Evolutionary conservation across 441 rosid genomes (phyloP), one percentile per base, ranked within the genome.

Genomic region (Mallotus repandus): DNA sequence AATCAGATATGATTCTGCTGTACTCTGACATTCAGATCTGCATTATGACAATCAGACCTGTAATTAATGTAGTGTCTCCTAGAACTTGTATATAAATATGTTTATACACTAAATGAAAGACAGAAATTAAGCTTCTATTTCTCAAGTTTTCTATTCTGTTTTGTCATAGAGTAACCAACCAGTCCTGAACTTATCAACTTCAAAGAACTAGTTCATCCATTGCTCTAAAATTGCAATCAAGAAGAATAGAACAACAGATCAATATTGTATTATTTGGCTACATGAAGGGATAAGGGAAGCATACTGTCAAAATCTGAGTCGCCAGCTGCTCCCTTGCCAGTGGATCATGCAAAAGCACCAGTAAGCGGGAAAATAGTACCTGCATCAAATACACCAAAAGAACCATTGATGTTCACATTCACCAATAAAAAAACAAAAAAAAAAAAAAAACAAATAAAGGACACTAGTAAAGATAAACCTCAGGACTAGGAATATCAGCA

Each of bases 261-360:
- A 43, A 16, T 50, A n/a, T 54, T 46, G 35, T 9, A 10, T 32
- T 38, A 35, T 15, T 52, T 12, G 16, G 19, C 8, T 29, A n/a
- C 45, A 50, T 22, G 21, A 29, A 75, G 76, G 38, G 73, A 69
- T 25, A 32, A 77, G 32, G 61, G 69, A 76, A 71, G 70, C 97
- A 84, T 86, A 93, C 98, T 10, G 91, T 84, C 89, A 96, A 86
- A 86, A 92, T 92, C 66, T 96, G 97, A 85, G 96, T 85, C 50
- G 97, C 93, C 79, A 85, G 83, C 83, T 91, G 97, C 82, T 89
- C 94, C 86, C 93, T 87, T 54, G 92, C 96, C 67, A 92, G 84
- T 76, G 99, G 97, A 79, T 96, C 88, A 79, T 93, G 98, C 88
- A 96, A 84, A 75, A 96, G 97, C 85, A 96, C 98, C 83, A 96